Percentiles rank a stretch among this genome's conserved stretches.
phyloP scores from a whole-genome alignment of 805 yeast species.

The Candida tibetensis region DNA sequence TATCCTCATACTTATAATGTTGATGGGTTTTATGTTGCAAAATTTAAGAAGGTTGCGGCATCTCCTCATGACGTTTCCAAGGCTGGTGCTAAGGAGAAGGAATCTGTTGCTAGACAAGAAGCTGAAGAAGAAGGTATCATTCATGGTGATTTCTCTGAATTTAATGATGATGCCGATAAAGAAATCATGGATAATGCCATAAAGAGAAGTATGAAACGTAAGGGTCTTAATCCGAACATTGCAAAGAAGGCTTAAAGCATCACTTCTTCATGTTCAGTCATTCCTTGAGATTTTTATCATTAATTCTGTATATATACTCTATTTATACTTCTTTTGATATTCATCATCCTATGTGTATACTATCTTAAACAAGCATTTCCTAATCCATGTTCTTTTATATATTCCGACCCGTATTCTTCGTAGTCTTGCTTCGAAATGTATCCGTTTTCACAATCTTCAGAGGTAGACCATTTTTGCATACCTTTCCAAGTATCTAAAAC shows the following conservation, averaged over 20 bases:
- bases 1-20: conserved; percentile 98
- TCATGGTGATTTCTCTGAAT: conserved; percentile 80
- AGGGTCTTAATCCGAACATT: conserved; percentile 67
- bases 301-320: no score
- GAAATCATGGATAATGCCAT: conserved; percentile 67
- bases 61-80: conserved; percentile 81
- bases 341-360: conserved; percentile 6
- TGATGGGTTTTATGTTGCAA: conserved; percentile 97
- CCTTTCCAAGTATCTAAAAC: conserved; percentile 89
- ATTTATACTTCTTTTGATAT: background rate
- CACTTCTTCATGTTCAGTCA: background rate
- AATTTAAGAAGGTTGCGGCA: conserved; percentile 85
- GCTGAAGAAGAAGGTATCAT: conserved; percentile 79
- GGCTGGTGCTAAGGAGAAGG: conserved; percentile 88
- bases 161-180: conserved; percentile 74
- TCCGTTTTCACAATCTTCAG: conserved; percentile 43
- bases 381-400: conserved; percentile 78
- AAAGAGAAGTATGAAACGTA: conserved; percentile 61
- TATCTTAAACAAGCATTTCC: conserved; percentile 54
- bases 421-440: conserved; percentile 70
- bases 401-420: conserved; percentile 86
- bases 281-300: background rate
- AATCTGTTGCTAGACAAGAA: conserved; percentile 74
- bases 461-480: conserved; percentile 74
- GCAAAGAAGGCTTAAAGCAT: conserved; percentile 16